Base-by-base conservation (phyloP, 257 asterid genomes). In the Anisodus tanguticus region DNA sequence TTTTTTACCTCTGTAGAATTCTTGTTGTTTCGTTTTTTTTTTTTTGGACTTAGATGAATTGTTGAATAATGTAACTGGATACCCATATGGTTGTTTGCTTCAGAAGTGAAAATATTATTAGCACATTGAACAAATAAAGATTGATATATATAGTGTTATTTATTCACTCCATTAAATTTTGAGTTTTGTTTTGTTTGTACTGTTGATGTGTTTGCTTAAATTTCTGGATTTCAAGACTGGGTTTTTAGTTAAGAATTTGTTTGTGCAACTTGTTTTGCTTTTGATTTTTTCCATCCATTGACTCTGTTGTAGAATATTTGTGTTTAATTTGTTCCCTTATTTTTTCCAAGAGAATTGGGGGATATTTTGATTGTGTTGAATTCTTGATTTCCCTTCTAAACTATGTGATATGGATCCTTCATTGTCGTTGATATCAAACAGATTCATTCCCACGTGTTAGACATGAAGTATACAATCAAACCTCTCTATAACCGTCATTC, bases 121-220 rank as follows among this genome's bases (percentile, higher is more conserved):
- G 87, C 86, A 83, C 85, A 88, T 85, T 88, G 88, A 85, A 85
- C 83, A 85, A 41, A 37, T 80, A 43, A 77, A 83, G 67, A 82
- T 71, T 84, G 91, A 83, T 88, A 16, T 84, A 16, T 84, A 62
- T 87, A 83, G 62, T 87, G 60, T 76, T 16, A 69, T 16, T 41
- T 41, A 41, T 41, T 41, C 45, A 41, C 45, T 41, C 9, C 55
- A 71, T 17, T 71, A 43, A 6, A 2, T 71, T 83, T 86, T 4
- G 86, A 71, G 69, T 79, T 82, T 88, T 26, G 43, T 80, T 58
- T 81, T 79, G 70, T 59, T 85, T 70, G 82, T 39, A 69, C 7
- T 68, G 53, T 68, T 15, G 39, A 49, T 88, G 49, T 78, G 45
- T 17, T 16, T 71, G 26, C 51, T 83, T 6, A 43, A 70, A 62